Evolutionary conservation across 2,329 filamentous ascomycete species (phyloP).

Genomic region (Penicillium sp.): DNA sequence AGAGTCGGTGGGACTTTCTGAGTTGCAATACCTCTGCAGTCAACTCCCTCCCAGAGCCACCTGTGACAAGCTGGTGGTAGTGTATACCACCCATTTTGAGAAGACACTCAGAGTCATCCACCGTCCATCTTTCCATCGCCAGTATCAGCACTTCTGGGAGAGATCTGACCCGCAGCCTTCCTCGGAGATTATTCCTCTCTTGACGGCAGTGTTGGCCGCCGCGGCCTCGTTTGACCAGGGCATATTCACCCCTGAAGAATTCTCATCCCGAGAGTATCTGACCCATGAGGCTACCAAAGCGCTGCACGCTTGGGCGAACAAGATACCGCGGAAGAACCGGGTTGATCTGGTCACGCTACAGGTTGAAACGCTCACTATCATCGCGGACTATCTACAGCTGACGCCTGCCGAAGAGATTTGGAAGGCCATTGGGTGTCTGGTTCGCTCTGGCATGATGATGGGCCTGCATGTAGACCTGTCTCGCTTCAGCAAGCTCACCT

Average conservation of each 20-base stretch:
- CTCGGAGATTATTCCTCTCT: conserved; percentile 11
- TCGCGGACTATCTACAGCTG: conserved; percentile 12
- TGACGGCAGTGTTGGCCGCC: conserved; percentile 13
- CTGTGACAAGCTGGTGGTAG: conserved; percentile 14
- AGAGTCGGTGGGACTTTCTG: conserved; percentile 10
- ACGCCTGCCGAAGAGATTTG: conserved; percentile 25
- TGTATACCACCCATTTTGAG: conserved; percentile 18
- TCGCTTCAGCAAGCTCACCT: conserved; percentile 27
- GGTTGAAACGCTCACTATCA: conserved; percentile 11
- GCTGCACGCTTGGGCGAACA: conserved; percentile 14
- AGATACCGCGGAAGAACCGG: conserved; percentile 16
- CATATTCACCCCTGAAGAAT: not conserved
- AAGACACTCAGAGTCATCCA: conserved; percentile 17
- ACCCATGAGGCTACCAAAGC: conserved; percentile 7
- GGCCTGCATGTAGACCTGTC: conserved; percentile 40
- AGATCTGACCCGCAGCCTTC: conserved; percentile 4
- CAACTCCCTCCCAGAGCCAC: conserved; percentile 12
- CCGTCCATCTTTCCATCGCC: conserved; percentile 14
- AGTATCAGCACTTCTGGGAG: conserved; percentile 15
- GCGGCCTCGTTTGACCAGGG: conserved; percentile 3
- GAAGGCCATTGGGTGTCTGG: conserved; percentile 39
- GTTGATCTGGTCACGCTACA: conserved; percentile 18
- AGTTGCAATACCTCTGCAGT: conserved; percentile 8
- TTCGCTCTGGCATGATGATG: conserved; percentile 35
- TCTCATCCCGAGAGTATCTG: conserved; percentile 15